phyloP scores from a whole-genome alignment of 2,329 filamentous ascomycete species.

The Pleoardoris graminearum region DNA sequence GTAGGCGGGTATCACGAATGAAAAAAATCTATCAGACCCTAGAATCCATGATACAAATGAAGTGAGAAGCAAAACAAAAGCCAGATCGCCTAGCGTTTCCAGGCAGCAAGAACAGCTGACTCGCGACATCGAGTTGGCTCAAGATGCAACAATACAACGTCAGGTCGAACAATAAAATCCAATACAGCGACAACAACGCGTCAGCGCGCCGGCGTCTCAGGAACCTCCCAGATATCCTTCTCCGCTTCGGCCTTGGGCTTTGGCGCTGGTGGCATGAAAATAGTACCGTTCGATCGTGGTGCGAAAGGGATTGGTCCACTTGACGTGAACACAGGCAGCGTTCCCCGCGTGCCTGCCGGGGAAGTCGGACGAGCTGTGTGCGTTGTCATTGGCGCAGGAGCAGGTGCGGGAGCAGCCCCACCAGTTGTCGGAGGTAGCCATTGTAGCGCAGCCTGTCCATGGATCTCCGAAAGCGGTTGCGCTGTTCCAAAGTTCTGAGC shows the following conservation, averaged over 20 bases:
- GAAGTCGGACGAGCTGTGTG: conserved; percentile 25
- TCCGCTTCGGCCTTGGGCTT: conserved; percentile 12
- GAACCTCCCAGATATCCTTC: conserved; percentile 51
- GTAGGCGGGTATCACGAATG: conserved; percentile 7
- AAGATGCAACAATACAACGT: too few species aligned
- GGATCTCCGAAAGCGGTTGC: conserved; percentile 14
- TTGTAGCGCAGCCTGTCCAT: conserved; percentile 27
- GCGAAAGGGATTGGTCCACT: conserved; percentile 43
- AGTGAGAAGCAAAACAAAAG: background rate
- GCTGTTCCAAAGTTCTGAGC: conserved; percentile 22
- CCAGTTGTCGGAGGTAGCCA: conserved; percentile 41
- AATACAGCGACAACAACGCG: too few species aligned
- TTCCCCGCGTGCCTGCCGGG: conserved; percentile 44
- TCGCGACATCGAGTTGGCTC: too few species aligned
- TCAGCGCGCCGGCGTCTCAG: conserved; percentile 47
- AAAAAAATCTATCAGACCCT: background rate
- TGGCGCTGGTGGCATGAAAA: background rate
- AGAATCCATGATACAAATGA: background rate
- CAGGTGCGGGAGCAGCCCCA: conserved; percentile 11
- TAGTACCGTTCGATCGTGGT: conserved; percentile 19
- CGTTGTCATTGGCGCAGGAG: background rate
- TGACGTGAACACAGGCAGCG: conserved; percentile 56
- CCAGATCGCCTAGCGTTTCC: too few species aligned
- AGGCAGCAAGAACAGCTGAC: too few species aligned
- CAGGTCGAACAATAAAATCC: too few species aligned